Conservation (phyloP, 176 grass and related monocot genomes). For the Elymus sibiricus region DNA sequence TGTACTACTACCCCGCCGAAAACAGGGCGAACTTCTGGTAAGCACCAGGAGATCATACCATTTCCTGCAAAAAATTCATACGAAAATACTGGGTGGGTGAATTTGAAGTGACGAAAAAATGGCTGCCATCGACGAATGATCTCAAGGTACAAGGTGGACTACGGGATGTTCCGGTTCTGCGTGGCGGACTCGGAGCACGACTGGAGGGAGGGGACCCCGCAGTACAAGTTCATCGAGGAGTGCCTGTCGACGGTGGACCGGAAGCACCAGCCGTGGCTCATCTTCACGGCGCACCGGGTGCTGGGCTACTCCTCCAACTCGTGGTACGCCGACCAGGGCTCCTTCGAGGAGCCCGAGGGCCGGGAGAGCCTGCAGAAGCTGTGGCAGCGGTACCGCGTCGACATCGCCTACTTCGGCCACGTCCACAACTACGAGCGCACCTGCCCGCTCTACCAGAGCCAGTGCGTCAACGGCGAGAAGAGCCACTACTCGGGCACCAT, state of each 20-base stretch:
- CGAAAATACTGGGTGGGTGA: neutral
- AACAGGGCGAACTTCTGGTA: conserved; percentile 88
- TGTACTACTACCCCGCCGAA: conserved; percentile 77
- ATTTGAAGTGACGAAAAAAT: neutral
- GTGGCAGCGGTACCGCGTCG: conserved; percentile 86
- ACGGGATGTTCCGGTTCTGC: conserved; percentile 90
- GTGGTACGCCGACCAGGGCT: conserved; percentile 52
- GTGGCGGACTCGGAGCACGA: conserved; percentile 88
- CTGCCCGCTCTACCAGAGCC: conserved; percentile 78
- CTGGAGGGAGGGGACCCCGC: conserved; percentile 66
- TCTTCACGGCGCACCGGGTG: conserved; percentile 81
- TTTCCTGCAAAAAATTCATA: neutral
- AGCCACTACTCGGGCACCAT: conserved; percentile 59
- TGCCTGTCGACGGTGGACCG: conserved; percentile 83
- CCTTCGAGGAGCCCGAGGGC: conserved; percentile 83
- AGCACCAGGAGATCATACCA: neutral
- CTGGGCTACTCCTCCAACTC: conserved; percentile 74
- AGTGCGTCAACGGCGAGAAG: conserved; percentile 46
- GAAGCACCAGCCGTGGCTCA: conserved; percentile 85
- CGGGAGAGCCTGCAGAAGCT: conserved; percentile 75
- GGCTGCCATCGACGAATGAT: neutral
- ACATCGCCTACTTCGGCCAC: conserved; percentile 73
- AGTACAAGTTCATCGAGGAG: conserved; percentile 69
- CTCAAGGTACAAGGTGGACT: conserved; percentile 58
- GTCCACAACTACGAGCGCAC: conserved; percentile 95